A percentile compares a stretch with the other conserved stretches of the same genome.
phyloP scores from a whole-genome alignment of 306 rosid species.

The Abrus precatorius region DNA sequence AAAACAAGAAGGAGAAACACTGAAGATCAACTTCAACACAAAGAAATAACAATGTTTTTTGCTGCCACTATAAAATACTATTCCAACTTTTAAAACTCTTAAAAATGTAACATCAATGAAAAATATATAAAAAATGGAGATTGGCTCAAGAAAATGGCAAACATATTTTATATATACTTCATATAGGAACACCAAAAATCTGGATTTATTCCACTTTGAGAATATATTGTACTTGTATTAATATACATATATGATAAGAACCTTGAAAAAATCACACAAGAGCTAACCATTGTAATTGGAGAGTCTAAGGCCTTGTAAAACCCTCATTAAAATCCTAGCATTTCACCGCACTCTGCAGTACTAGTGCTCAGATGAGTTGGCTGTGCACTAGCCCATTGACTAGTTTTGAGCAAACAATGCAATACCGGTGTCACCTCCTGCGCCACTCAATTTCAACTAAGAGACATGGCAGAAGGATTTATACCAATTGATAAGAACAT shows the following conservation, averaged over 20 bases:
- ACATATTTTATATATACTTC: not conserved
- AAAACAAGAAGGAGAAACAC: not conserved
- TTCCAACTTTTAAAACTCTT: not conserved
- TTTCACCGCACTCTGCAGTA: no score
- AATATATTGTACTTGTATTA: conserved; percentile 5
- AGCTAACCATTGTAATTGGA: no score
- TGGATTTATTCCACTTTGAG: not conserved
- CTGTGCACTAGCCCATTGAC: no score
- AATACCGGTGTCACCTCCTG: no score
- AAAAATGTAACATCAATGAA: not conserved
- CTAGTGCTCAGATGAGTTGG: no score
- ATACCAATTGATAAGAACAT: no score
- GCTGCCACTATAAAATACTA: conserved; percentile 6
- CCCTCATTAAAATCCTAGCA: no score
- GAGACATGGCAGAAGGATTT: no score
- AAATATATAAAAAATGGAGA: not conserved
- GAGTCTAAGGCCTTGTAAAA: no score
- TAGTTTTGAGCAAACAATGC: no score
- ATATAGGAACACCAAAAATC: not conserved
- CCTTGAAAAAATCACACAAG: no score
- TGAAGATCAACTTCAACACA: conserved; percentile 17
- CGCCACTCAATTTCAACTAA: no score
- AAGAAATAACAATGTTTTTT: conserved; percentile 11
- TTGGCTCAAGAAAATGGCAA: not conserved
- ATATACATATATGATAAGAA: not conserved